phyloP scores from a whole-genome alignment of 2,329 filamentous ascomycete species.

The Diaporthe caulivora region DNA sequence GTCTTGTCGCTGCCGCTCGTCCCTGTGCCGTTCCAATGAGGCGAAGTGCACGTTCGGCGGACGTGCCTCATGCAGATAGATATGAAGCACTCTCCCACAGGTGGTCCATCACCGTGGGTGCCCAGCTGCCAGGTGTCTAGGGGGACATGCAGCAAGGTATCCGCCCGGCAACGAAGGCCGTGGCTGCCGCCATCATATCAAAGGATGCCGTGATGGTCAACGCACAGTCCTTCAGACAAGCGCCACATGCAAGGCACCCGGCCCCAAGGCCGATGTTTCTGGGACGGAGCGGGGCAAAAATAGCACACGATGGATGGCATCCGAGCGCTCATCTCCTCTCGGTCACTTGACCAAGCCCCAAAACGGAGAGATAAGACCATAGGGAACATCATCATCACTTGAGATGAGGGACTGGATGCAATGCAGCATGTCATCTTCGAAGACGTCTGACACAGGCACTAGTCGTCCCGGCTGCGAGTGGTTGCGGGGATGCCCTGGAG shows the following conservation, averaged over 20 bases:
- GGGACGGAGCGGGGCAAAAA: conserved; percentile 23
- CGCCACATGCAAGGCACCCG: conserved; percentile 29
- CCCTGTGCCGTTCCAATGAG: background rate
- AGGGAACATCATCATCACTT: background rate
- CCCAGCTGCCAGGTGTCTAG: conserved; percentile 5
- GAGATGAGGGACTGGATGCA: conserved; percentile 27
- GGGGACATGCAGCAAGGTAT: conserved; percentile 1
- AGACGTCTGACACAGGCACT: conserved; percentile 19
- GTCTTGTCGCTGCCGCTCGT: background rate
- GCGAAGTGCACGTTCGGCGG: conserved; percentile 2
- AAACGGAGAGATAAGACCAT: conserved; percentile 6
- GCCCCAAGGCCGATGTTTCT: conserved; percentile 1
- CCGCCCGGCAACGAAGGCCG: background rate
- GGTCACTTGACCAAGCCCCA: conserved; percentile 24
- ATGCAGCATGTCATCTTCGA: conserved; percentile 16
- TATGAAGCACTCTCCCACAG: background rate
- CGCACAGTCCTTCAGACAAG: conserved; percentile 21
- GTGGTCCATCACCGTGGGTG: background rate
- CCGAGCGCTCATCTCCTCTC: conserved; percentile 20
- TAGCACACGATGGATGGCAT: conserved; percentile 24
- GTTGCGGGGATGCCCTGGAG: conserved; percentile 13
- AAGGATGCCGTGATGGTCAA: background rate
- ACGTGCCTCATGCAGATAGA: conserved; percentile 4
- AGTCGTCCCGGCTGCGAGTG: background rate
- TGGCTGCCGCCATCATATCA: conserved; percentile 13